Conservation (phyloP, 2,329 filamentous ascomycete species). For the Thermoascus crustaceus region DNA sequence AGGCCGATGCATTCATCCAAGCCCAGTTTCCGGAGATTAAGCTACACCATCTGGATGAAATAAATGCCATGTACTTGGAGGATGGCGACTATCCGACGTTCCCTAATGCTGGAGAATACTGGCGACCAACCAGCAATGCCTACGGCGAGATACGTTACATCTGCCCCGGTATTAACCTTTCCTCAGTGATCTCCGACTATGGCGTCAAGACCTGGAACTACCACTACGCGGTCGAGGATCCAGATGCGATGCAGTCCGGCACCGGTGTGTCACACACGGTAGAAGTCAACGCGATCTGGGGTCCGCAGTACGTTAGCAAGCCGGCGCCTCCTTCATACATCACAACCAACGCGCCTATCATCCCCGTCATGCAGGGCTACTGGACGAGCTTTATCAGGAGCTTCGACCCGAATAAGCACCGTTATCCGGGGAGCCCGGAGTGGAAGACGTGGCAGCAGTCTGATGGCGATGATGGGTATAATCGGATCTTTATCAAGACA, state of each 20-base stretch:
- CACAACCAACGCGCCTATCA: slow-evolving; percentile 48
- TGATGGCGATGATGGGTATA: slow-evolving; percentile 16
- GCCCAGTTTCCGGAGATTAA: slow-evolving; percentile 52
- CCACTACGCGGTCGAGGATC: slow-evolving; percentile 59
- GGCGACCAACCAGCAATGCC: slow-evolving; percentile 49
- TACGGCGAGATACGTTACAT: slow-evolving; percentile 60
- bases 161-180: slow-evolving; percentile 54
- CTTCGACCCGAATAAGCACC: slow-evolving; percentile 56
- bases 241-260: slow-evolving; percentile 44
- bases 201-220: slow-evolving; percentile 54
- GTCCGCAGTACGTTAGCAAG: slow-evolving; percentile 47
- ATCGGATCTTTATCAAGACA: slow-evolving; percentile 39
- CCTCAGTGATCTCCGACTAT: slow-evolving; percentile 30
- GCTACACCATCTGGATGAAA: slow-evolving; percentile 39
- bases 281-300: slow-evolving; percentile 61
- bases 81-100: slow-evolving; percentile 38
- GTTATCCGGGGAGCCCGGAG: slow-evolving; percentile 38
- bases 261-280: slow-evolving; percentile 59
- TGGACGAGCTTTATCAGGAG: slow-evolving; percentile 65
- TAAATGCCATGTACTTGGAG: slow-evolving; percentile 52
- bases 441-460: slow-evolving; percentile 43
- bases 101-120: slow-evolving; percentile 45
- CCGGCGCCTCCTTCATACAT: slow-evolving; percentile 49
- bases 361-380: slow-evolving; percentile 58
- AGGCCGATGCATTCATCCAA: slow-evolving; percentile 50